phyloP scores from a whole-genome alignment of 208 protist species.

The Angomonas deanei region DNA sequence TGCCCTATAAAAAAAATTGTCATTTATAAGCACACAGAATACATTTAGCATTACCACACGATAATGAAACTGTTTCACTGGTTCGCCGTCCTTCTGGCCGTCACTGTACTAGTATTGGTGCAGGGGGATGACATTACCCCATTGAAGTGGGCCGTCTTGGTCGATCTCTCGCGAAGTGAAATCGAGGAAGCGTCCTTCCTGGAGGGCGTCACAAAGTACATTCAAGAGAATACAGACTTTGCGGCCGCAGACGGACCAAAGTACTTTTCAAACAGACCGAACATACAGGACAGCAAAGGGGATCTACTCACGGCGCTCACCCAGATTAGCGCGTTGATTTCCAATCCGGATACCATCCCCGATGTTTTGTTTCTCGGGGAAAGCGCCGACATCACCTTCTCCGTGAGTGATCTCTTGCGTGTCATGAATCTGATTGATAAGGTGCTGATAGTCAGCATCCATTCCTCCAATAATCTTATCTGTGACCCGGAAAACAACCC shows the following conservation, averaged over 20 bases:
- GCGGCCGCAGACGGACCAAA: not conserved
- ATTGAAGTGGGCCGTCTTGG: constrained; percentile 43
- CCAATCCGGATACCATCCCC: constrained; percentile 21
- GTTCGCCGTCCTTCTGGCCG: no score
- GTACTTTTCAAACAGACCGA: constrained; percentile 23
- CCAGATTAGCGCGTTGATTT: constrained; percentile 32
- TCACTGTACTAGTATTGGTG: no score
- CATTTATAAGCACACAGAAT: no score
- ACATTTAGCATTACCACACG: no score
- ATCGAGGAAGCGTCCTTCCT: constrained; percentile 26
- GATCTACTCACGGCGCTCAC: constrained; percentile 51
- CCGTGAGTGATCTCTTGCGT: constrained; percentile 54
- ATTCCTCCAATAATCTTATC: constrained; percentile 50
- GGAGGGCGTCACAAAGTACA: constrained; percentile 23
- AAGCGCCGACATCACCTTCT: constrained; percentile 51
- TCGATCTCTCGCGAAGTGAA: constrained; percentile 39
- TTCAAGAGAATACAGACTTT: constrained; percentile 9
- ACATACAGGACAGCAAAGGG: constrained; percentile 53
- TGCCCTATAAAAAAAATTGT: not conserved
- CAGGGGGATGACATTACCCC: not conserved
- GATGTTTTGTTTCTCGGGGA: constrained; percentile 71
- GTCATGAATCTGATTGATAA: constrained; percentile 23
- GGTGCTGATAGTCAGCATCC: constrained; percentile 59
- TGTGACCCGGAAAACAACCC: constrained; percentile 58
- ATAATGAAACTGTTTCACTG: no score